Base-by-base conservation (phyloP, 257 asterid genomes). In the Marsdenia floribunda region DNA sequence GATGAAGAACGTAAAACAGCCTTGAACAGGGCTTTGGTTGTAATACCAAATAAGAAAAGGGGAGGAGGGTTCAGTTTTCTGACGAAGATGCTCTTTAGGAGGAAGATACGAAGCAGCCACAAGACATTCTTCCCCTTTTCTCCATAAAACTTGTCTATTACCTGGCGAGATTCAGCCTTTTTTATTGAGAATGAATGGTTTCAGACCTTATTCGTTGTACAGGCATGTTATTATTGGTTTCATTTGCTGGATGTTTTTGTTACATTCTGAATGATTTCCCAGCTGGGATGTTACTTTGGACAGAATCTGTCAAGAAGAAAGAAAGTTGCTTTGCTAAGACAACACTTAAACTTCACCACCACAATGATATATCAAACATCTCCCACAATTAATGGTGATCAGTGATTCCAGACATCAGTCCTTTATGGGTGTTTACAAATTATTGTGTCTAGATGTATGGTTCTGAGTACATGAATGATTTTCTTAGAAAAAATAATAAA, bases 41-140 rank as follows among this genome's bases (percentile, higher is more conserved):
- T 87, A 42, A 70, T 86, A 13, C 92, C 91, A 3, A 52, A 74
- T 67, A 88, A 86, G 78, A 90, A 84, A 72, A 82, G 70, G 68
- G 86, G 86, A 76, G 93, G 88, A 83, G 88, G 90, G 44, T 12
- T 85, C 15, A 80, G 89, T 57, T 83, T 90, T 80, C 87, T 89
- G 74, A 87, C 86, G 71, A 94, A 87, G 84, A 75, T 93, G 6
- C 84, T 94, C 69, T 80, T 94, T n/a, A 80, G 90, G 75, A 90
- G 80, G 90, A 89, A 81, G 81, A 86, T 80, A 57, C 71, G 81
- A 67, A 78, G 88, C 78, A 65, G 76, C 76, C 85, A 81, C 80
- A 90, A 70, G 58, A 55, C 82, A 46, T 77, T 83, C 54, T 64
- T 86, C 75, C 82, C 84, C 77, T 83, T 80, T 35, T 82, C 88